Evolutionary conservation across 1,139 yeast species (phyloP), one percentile per base, ranked within the genome.

Genomic region (Pichia sp.): DNA sequence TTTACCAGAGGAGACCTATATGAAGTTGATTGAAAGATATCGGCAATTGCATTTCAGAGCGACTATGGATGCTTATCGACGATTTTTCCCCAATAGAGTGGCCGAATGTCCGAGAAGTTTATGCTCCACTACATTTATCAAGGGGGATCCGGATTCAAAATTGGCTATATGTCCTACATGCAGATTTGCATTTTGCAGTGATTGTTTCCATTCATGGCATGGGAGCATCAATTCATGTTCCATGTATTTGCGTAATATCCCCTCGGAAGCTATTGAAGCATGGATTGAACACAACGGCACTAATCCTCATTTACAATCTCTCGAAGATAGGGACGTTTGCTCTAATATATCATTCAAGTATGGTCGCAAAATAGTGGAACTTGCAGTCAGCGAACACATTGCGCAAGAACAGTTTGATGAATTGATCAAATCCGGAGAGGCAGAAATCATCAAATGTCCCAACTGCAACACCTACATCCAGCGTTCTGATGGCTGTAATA

Each of bases 161-260:
- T 57, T 79, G 42, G 66, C 76, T 8, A 63, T 69, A 14, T 79
- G 88, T 47, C 59, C 66, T 0, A 47, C 53, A 10, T 79, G 86
- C 52, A 55, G 59, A 12, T 65, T 69, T 49, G 79, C 82, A 3
- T 79, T 76, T 49, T 79, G 87, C 50, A 64, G 65, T 42, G 66
- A 64, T 24, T 79, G 87, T 52, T 56, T 65, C 12, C 76, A 72
- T 44, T 73, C 83, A 2, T 78, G 83, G 79, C 88, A 79, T 55
- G 83, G 84, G 3, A 58, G 67, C 15, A 67, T 62, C 38, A 68
- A 70, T 36, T 49, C 55, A 19, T 76, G 83, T 50, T 63, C 65
- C 13, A 55, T 50, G 28, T 55, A 53, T 27, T 38, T 60, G 17
- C 55, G 44, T 4, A 45, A 56, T 17, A 66, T 78, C 5, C 70